These are phyloP conservation scores for Ustilago crameri DNA, from an alignment of 1,284 basidiomycete species.

Conservation along the genomic window DNA sequence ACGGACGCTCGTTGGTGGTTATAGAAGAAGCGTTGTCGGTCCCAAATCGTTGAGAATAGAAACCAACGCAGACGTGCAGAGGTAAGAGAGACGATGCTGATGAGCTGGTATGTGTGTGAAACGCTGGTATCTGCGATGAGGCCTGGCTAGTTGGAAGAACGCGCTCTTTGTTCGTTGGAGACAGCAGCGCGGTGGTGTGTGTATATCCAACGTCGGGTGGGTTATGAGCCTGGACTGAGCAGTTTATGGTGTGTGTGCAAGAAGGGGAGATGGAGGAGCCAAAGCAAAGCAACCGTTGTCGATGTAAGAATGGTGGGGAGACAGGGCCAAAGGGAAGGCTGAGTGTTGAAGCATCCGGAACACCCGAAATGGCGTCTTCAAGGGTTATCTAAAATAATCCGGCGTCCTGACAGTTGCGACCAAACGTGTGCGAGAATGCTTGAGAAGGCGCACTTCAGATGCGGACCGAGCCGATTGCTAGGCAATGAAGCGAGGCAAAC, in stretches of 20 bases:
- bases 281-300: too few relatives aligned
- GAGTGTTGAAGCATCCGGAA: conserved; percentile 34
- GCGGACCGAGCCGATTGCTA: conserved; percentile 30
- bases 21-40: too few relatives aligned
- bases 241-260: background rate
- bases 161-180: too few relatives aligned
- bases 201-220: too few relatives aligned
- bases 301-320: background rate
- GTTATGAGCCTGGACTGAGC: background rate
- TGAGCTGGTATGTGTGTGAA: too few relatives aligned
- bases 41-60: too few relatives aligned
- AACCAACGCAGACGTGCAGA: too few relatives aligned
- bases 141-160: too few relatives aligned
- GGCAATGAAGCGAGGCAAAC: conserved; percentile 5
- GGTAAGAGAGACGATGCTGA: too few relatives aligned
- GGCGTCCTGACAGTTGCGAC: background rate
- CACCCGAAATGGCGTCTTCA: conserved; percentile 20
- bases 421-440: background rate
- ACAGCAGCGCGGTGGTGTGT: too few relatives aligned
- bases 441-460: conserved; percentile 4
- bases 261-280: background rate
- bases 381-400: conserved; percentile 6
- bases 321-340: background rate
- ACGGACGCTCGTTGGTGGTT: too few relatives aligned
- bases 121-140: too few relatives aligned